Conservation (phyloP, 2,329 filamentous ascomycete species). For the Phialophora verrucosa region DNA sequence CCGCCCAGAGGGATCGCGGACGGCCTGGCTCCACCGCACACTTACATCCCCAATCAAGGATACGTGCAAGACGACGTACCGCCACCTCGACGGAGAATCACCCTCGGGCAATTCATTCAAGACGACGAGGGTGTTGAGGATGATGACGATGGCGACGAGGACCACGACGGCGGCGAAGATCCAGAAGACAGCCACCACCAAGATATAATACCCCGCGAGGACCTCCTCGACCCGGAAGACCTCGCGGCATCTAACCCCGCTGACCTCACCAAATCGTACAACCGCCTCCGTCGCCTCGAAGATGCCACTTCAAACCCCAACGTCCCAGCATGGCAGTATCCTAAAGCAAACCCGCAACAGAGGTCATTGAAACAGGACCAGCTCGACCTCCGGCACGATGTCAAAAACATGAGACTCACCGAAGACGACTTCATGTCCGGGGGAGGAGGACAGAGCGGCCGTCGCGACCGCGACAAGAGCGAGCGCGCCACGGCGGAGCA, state of each 20-base stretch:
- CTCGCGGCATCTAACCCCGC: constrained; percentile 62
- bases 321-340: constrained; percentile 62
- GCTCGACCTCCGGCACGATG: constrained; percentile 64
- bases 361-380: constrained; percentile 77
- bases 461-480: constrained; percentile 69
- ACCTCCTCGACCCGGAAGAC: constrained; percentile 61
- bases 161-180: constrained; percentile 49
- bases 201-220: constrained; percentile 65
- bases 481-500: constrained; percentile 94
- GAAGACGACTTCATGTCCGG: constrained; percentile 45
- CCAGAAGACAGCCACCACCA: constrained; percentile 50
- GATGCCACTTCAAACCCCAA: constrained; percentile 56
- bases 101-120: constrained; percentile 40
- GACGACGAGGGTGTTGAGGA: constrained; percentile 39
- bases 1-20: constrained; percentile 47
- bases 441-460: constrained; percentile 5
- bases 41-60: constrained; percentile 57
- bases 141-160: constrained; percentile 54
- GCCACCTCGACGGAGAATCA: constrained; percentile 41
- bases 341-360: constrained; percentile 79
- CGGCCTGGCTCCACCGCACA: constrained; percentile 54
- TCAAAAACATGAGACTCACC: constrained; percentile 82
- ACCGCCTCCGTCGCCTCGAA: constrained; percentile 76
- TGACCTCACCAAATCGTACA: constrained; percentile 86
- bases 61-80: constrained; percentile 48